phyloP scores from a whole-genome alignment of 257 asterid species.

The Euphrasia confusa region DNA sequence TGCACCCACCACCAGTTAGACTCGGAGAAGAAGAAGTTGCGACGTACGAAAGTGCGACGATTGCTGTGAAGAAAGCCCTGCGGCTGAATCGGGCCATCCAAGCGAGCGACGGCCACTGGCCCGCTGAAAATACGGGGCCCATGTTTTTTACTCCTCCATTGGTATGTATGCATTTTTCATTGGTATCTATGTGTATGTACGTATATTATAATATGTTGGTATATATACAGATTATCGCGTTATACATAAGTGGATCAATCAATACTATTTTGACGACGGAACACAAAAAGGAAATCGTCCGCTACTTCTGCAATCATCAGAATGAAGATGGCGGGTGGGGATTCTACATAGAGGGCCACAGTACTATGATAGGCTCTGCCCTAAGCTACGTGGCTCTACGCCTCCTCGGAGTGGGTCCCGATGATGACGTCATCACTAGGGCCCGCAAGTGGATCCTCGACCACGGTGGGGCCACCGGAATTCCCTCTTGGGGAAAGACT shows the following conservation, averaged over 20 bases:
- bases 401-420: conserved; percentile 57
- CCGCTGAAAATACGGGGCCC: conserved; percentile 69
- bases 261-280: conserved; percentile 44
- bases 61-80: conserved; percentile 55
- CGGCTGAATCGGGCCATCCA: conserved; percentile 54
- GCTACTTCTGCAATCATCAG: conserved; percentile 77
- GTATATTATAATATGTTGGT: too few species aligned
- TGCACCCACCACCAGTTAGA: conserved; percentile 43
- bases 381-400: conserved; percentile 65
- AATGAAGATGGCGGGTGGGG: conserved; percentile 93
- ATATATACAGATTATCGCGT: conserved; percentile 56
- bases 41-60: conserved; percentile 40
- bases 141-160: conserved; percentile 52
- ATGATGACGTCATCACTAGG: conserved; percentile 51
- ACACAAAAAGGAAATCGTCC: conserved; percentile 57
- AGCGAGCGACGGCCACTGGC: conserved; percentile 81
- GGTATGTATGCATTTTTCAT: too few species aligned
- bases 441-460: conserved; percentile 77
- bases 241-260: conserved; percentile 67
- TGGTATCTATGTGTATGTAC: too few species aligned
- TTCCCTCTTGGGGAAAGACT: conserved; percentile 86
- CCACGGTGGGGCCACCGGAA: conserved; percentile 75
- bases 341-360: conserved; percentile 74
- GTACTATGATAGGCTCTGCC: conserved; percentile 84
- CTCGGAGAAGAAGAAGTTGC: conserved; percentile 44